Evolutionary conservation across 2,329 filamentous ascomycete species (phyloP).

Genomic region (Coleophoma crateriformis): DNA sequence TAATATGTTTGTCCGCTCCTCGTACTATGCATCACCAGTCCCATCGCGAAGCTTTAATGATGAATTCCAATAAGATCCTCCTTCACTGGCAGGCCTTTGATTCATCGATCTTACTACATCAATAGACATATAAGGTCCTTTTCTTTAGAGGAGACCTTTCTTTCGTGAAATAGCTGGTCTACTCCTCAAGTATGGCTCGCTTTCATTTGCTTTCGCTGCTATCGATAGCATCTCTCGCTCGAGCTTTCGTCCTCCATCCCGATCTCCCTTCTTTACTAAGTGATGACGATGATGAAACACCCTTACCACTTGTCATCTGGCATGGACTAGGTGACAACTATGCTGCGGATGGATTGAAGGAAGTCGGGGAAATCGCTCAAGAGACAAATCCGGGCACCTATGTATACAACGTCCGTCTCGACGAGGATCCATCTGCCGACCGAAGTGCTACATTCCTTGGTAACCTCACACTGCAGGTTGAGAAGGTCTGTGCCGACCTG

Average conservation of each 20-base stretch:
- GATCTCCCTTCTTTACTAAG: not conserved
- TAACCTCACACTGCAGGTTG: slow-evolving; percentile 76
- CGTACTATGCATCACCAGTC: too few species aligned
- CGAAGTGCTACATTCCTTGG: slow-evolving; percentile 84
- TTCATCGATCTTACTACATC: too few species aligned
- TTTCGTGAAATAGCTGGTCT: not conserved
- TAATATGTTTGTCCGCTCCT: too few species aligned
- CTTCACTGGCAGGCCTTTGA: too few species aligned
- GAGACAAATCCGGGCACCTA: slow-evolving; percentile 75
- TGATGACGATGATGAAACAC: slow-evolving; percentile 30
- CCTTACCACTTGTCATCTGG: slow-evolving; percentile 90
- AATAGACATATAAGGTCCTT: too few species aligned
- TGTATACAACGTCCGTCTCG: slow-evolving; percentile 72
- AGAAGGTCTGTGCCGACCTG: slow-evolving; percentile 71
- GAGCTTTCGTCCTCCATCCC: slow-evolving; percentile 9
- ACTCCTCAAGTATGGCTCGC: slow-evolving; percentile 12
- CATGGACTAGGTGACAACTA: slow-evolving; percentile 53
- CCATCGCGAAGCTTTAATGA: too few species aligned
- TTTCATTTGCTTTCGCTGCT: slow-evolving; percentile 12
- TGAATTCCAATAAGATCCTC: too few species aligned
- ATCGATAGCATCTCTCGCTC: slow-evolving; percentile 9
- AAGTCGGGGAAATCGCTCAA: slow-evolving; percentile 67
- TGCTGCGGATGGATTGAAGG: slow-evolving; percentile 66
- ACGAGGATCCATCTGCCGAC: slow-evolving; percentile 58
- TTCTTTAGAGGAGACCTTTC: too few species aligned